phyloP scores from a whole-genome alignment of 768 basidiomycete species.

The Coprinopsis marcescibilis region DNA sequence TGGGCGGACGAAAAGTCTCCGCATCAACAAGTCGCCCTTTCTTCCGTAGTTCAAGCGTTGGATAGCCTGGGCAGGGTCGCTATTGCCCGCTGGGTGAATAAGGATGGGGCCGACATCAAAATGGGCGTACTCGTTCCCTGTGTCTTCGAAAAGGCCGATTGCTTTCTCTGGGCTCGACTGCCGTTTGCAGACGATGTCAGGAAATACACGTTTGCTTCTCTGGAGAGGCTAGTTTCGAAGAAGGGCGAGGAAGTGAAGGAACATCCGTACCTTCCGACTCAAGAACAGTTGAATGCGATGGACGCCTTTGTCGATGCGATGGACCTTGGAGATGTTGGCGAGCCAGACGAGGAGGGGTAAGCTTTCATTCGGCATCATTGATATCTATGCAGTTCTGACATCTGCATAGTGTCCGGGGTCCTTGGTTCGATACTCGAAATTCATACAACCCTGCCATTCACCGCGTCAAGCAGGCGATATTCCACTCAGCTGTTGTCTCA shows the following conservation, averaged over 20 bases:
- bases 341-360: constrained; percentile 72
- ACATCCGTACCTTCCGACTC: constrained; percentile 81
- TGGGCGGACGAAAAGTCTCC: constrained; percentile 68
- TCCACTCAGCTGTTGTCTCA: constrained; percentile 75
- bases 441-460: constrained; percentile 91
- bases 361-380: constrained; percentile 13
- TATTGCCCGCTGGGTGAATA: constrained; percentile 77
- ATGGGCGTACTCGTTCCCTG: constrained; percentile 75
- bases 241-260: constrained; percentile 67
- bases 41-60: constrained; percentile 86
- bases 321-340: constrained; percentile 77
- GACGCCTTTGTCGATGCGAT: constrained; percentile 81
- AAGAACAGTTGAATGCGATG: constrained; percentile 77
- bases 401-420: constrained; percentile 40
- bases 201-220: constrained; percentile 79
- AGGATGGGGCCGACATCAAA: constrained; percentile 71
- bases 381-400: constrained; percentile 2
- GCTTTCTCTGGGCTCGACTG: constrained; percentile 84
- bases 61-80: constrained; percentile 57
- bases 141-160: constrained; percentile 64
- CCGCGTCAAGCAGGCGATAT: constrained; percentile 87
- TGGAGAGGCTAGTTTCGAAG: constrained; percentile 66
- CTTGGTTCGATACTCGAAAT: constrained; percentile 74
- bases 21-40: constrained; percentile 77
- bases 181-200: constrained; percentile 95